Evolutionary conservation across 83 land plant genomes (phyloP).

Genomic region (Diphasiastrum complanatum): DNA sequence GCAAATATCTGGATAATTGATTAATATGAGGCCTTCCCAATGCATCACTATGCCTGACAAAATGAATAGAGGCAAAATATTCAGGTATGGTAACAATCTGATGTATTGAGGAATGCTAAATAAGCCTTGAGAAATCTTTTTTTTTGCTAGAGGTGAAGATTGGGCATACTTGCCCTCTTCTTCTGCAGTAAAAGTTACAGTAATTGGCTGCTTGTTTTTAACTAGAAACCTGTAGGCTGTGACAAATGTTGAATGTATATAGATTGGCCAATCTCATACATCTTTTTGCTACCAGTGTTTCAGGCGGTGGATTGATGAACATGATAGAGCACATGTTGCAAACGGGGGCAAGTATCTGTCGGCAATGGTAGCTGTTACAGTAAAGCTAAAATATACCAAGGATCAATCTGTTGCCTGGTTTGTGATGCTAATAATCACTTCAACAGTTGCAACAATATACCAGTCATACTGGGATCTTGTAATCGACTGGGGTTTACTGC

Average conservation of each 20-base stretch:
- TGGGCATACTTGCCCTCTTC: too few species aligned
- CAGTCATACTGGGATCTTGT: slow-evolving; percentile 42
- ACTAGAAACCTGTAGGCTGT: neutral
- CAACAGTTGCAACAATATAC: slow-evolving; percentile 27
- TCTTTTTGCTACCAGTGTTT: slow-evolving; percentile 16
- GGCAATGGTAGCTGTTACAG: slow-evolving; percentile 31
- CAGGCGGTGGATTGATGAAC: slow-evolving; percentile 36
- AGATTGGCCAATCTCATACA: too few species aligned
- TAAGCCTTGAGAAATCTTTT: too few species aligned
- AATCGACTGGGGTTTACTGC: slow-evolving; percentile 39
- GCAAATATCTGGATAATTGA: neutral
- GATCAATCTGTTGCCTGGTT: slow-evolving; percentile 8
- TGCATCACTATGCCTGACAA: too few species aligned
- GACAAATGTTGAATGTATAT: neutral
- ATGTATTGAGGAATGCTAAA: too few species aligned
- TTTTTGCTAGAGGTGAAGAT: too few species aligned
- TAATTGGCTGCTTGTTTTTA: neutral
- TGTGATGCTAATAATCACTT: slow-evolving; percentile 15
- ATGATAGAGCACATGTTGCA: slow-evolving; percentile 25
- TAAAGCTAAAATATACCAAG: slow-evolving; percentile 17
- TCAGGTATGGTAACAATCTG: too few species aligned
- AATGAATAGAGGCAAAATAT: too few species aligned
- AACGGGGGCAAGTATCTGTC: slow-evolving; percentile 40
- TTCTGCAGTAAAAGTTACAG: too few species aligned
- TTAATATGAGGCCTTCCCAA: too few species aligned